Evolutionary conservation across 805 yeast species (phyloP), one percentile per base, ranked within the genome.

Genomic region (Candida endomychidarum): DNA sequence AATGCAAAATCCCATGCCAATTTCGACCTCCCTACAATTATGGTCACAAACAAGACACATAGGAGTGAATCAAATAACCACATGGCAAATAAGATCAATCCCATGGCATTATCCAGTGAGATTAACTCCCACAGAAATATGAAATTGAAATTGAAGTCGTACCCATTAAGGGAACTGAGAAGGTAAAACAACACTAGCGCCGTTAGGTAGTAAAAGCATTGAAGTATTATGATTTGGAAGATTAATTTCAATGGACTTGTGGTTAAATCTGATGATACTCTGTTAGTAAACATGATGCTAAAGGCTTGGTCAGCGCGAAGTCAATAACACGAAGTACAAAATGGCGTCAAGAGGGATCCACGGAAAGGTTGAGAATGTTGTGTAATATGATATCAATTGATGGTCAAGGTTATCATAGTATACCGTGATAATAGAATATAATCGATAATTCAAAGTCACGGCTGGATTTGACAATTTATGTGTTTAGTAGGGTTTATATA

Each of bases 1-100:
- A 91, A 56, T 8, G 96, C 96, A 66, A 93, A 91, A 63, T 91
- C 99, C 85, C 96, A 85, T 0, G 97, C 98, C 36, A 91, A 67
- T 59, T 91, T 93, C 29, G 96, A 85, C 42, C 98, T 71, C 0
- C 98, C 96, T 9, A 91, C 96, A 19, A 91, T 80, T 2, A 90
- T 63, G 1, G 95, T 87, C 55, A 91, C 80, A 56, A 87, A 88
- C 8, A 87, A 60, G 1, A 89, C 96, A 50, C 95, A 83, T 28
- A 93, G 67, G 31, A 93, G 70, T 0, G 96, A 74, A 57, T 86
- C 95, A 36, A 88, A 60, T 11, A 91, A 66, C 98, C 98, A 91
- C 41, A 90, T 60, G 6, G 77, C 58, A 24, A 83, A 75, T 30
- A 91, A 62, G 0, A 86, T 80, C 56, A 89, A 67, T 2, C 98